A percentile compares a stretch with the other conserved stretches of the same genome.
Evolutionary conservation across 495 filamentous ascomycete species (phyloP).

Genomic region (Baudoinia panamericana): DNA sequence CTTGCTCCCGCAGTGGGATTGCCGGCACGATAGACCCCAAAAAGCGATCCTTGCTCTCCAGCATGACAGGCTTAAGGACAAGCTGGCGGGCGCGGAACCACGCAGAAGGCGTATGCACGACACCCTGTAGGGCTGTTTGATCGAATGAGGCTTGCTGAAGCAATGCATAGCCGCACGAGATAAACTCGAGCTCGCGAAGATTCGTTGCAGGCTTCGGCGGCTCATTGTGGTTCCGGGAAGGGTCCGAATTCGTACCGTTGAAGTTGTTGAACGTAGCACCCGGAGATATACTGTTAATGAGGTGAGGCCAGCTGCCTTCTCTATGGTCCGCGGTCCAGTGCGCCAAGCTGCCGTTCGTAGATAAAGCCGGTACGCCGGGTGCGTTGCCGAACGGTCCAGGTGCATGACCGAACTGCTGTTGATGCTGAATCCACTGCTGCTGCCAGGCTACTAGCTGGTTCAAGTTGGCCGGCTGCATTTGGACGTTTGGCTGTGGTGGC

Average conservation of each 20-base stretch:
- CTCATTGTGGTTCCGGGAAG: not conserved
- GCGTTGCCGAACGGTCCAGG: no score
- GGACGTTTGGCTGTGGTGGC: no score
- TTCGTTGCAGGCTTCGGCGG: constrained; percentile 1
- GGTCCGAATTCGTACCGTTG: not conserved
- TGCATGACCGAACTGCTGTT: no score
- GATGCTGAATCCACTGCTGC: no score
- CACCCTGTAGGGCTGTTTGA: constrained; percentile 19
- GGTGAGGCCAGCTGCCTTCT: constrained; percentile 26
- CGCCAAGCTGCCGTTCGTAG: no score
- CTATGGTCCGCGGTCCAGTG: constrained; percentile 13
- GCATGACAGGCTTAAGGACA: constrained; percentile 14
- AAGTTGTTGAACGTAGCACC: constrained; percentile 20
- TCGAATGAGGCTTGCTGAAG: constrained; percentile 19
- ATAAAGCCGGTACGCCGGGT: no score
- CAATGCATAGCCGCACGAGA: constrained; percentile 27
- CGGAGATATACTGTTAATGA: constrained; percentile 26
- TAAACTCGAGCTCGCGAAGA: constrained; percentile 18
- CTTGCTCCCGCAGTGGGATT: constrained; percentile 21
- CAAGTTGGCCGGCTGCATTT: no score
- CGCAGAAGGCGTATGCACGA: not conserved
- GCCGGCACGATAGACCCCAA: constrained; percentile 26
- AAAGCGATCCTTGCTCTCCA: constrained; percentile 9
- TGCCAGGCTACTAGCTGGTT: no score
- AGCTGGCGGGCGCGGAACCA: constrained; percentile 17